Percentiles rank a stretch among this genome's conserved stretches.
Conservation (phyloP, 768 basidiomycete species). For the Pleurotus giganteus region DNA sequence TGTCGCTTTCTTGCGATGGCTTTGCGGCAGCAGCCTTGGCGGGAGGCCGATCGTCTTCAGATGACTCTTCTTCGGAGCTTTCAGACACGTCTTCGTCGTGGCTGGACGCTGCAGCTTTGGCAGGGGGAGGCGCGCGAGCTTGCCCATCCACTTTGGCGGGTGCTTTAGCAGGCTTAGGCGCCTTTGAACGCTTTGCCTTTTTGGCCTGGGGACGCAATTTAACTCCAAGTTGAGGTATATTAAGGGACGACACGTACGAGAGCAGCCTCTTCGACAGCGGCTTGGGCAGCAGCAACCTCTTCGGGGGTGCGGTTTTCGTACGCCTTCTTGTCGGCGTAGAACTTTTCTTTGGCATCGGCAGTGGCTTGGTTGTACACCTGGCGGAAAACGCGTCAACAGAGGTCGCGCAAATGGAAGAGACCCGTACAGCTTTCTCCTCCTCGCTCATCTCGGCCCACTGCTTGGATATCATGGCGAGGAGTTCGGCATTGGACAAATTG, state of each 20-base stretch:
- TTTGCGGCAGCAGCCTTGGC: slow-evolving; percentile 4
- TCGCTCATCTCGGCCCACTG: slow-evolving; percentile 70
- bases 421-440: slow-evolving; percentile 72
- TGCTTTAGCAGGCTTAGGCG: slow-evolving; percentile 21
- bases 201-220: background rate
- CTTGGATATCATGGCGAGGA: slow-evolving; percentile 68
- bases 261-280: slow-evolving; percentile 23
- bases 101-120: slow-evolving; percentile 23
- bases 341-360: slow-evolving; percentile 59
- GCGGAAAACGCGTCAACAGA: slow-evolving; percentile 13
- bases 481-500: slow-evolving; percentile 63
- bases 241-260: slow-evolving; percentile 12
- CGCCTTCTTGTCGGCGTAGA: slow-evolving; percentile 59
- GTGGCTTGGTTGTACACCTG: slow-evolving; percentile 58
- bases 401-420: slow-evolving; percentile 9
- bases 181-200: background rate
- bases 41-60: background rate
- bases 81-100: slow-evolving; percentile 24
- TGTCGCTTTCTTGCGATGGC: slow-evolving; percentile 6
- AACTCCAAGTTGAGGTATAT: background rate
- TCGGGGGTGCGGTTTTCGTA: slow-evolving; percentile 59
- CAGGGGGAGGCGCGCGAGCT: slow-evolving; percentile 21
- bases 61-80: background rate
- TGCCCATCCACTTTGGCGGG: slow-evolving; percentile 32
- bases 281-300: slow-evolving; percentile 44